Evolutionary conservation across 1,139 yeast genomes (phyloP).

Genomic region (Groenewaldozyma auringiensis): DNA sequence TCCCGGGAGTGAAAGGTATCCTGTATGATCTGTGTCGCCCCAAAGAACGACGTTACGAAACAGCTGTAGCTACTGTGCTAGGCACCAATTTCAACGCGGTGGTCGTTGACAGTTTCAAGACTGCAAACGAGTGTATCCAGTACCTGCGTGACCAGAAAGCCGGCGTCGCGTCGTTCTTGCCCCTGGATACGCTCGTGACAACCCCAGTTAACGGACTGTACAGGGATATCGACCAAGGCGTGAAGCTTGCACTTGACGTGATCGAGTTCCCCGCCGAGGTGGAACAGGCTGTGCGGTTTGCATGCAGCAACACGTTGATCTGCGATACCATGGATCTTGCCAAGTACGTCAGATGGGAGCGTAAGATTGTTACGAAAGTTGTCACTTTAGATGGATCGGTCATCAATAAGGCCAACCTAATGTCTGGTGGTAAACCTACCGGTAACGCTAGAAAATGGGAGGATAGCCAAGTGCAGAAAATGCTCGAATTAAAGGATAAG

Average conservation of each 20-base stretch:
- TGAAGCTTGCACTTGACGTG: slow-evolving; percentile 58
- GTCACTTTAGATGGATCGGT: slow-evolving; percentile 82
- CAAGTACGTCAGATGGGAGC: slow-evolving; percentile 62
- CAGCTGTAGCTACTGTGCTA: slow-evolving; percentile 69
- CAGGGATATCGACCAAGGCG: slow-evolving; percentile 49
- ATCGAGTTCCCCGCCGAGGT: slow-evolving; percentile 57
- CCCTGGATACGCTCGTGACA: slow-evolving; percentile 71
- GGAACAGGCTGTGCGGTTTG: slow-evolving; percentile 74
- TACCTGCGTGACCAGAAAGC: slow-evolving; percentile 78
- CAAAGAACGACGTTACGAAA: slow-evolving; percentile 61
- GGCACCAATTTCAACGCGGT: slow-evolving; percentile 79
- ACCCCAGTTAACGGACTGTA: slow-evolving; percentile 48
- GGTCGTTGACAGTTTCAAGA: slow-evolving; percentile 65
- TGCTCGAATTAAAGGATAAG: slow-evolving; percentile 55
- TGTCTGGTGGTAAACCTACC: slow-evolving; percentile 75
- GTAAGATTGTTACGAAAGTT: slow-evolving; percentile 52
- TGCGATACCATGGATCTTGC: slow-evolving; percentile 69
- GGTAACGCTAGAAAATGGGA: slow-evolving; percentile 53
- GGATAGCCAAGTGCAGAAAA: slow-evolving; percentile 51
- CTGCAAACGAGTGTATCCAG: slow-evolving; percentile 78
- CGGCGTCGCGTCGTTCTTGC: slow-evolving; percentile 83
- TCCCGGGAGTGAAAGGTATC: slow-evolving; percentile 78
- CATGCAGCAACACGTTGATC: slow-evolving; percentile 74
- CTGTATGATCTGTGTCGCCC: slow-evolving; percentile 79
- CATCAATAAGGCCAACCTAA: slow-evolving; percentile 76